Percentiles rank a stretch among this genome's conserved stretches.
Conservation (phyloP, 495 filamentous ascomycete genomes). For the Penicillium bovifimosum region DNA sequence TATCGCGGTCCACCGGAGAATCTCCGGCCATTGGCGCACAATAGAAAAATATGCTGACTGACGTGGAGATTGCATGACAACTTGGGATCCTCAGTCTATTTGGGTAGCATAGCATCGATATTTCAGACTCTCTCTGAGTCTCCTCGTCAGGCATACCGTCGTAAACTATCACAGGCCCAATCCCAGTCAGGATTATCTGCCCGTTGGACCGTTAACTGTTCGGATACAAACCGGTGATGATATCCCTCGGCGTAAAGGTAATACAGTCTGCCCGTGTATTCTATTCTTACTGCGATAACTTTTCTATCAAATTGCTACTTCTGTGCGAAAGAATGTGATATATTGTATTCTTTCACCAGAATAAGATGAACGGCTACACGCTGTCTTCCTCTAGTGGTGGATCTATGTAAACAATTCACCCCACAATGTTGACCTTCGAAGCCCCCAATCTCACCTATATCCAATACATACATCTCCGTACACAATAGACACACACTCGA, state of each 20-base stretch:
- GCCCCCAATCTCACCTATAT: neutral
- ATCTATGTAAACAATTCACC: no score
- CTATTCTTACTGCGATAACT: no score
- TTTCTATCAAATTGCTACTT: neutral
- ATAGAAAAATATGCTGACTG: conserved; percentile 6
- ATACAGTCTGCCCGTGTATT: neutral
- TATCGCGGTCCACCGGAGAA: conserved; percentile 23
- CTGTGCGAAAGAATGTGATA: conserved; percentile 21
- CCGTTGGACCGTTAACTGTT: conserved; percentile 4
- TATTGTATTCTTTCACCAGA: conserved; percentile 2
- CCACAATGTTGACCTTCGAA: no score
- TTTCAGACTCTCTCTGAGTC: no score
- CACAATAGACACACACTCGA: neutral
- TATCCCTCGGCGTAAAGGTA: conserved; percentile 1
- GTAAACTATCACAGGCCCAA: neutral
- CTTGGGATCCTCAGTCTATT: neutral
- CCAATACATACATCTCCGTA: neutral
- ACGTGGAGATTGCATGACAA: neutral
- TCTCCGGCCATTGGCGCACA: conserved; percentile 18
- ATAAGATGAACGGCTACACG: neutral
- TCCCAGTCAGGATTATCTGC: neutral
- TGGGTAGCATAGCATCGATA: neutral
- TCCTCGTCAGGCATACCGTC: no score
- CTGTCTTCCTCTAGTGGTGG: neutral
- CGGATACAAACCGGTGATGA: conserved; percentile 13